Evolutionary conservation across 2,329 filamentous ascomycete species (phyloP), one percentile per base, ranked within the genome.

Genomic region (Fonsecaea pedrosoi): DNA sequence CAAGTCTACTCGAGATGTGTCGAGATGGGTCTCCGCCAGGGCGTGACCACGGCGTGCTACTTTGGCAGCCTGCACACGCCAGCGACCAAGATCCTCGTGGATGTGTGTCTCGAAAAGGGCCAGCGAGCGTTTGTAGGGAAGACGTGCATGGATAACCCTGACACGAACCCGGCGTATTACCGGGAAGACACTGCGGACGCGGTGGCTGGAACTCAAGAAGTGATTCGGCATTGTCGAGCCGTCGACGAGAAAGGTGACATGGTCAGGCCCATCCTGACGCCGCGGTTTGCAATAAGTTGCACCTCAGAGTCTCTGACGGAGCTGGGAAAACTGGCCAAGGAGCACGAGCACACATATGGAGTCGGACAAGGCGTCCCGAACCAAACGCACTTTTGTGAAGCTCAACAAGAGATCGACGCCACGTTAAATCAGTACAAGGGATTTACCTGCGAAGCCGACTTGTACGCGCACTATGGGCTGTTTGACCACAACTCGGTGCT

Each of bases 331-430:
- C 81, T 89, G 42, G 83, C 84, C 3, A 72, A 71, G 4, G 68
- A 77, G 9, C 78, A 87, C 59, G 76, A 76, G 0, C 74, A 79
- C 2, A 15, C 34, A 9, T 62, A 62, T n/a, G 45, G 59, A 10
- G 37, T 9, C 15, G 60, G 53, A 13, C 13, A 48, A 15, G 60
- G 60, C 1, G 73, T 88, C 35, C 77, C 83, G 0, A 84, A 89
- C 54, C 87, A 89, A 75, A 88, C 86, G 13, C 87, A 89, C 73
- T 88, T 89, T 77, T 84, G 87, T 76, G 86, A 89, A 72, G 85
- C 86, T 0, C 78, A 82, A 73, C 84, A 87, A 69, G 86, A 89
- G 72, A 84, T 86, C 66, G 69, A 77, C 2, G 79, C 81, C 9
- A 88, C 86, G 1, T 75, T 75, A 25, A 73, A 78, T 0, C 77